Evolutionary conservation across 2,329 filamentous ascomycete genomes (phyloP), one percentile per base, ranked within the genome.

Genomic region (Triangularia verruculosa): DNA sequence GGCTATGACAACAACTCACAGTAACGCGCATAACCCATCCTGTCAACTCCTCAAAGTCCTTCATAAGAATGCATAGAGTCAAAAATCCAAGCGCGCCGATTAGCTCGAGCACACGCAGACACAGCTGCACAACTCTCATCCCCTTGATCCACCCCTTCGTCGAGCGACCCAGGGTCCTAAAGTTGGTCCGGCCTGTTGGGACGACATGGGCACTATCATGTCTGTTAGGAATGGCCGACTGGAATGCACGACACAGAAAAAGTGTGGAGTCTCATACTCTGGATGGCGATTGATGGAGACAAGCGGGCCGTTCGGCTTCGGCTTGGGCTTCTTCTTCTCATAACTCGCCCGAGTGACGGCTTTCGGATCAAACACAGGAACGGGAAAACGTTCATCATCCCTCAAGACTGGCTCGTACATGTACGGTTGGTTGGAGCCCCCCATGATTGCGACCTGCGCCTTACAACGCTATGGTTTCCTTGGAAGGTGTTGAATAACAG

Each of bases 221-320:
- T 28, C 52, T 17, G 51, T 28, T 28, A 20, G 13, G 20, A 25
- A 13, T 7, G 34, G 20, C 20, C 9, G 28, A 53, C 13, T 59
- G 65, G 61, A 63, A 61, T 63, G 34, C 9, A 24, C 25, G 28
- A n/a, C 47, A 25, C 6, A 12, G 5, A 13, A 57, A 17, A 20
- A n/a, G 27, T n/a, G 32, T 54, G 28, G 54, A 17, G 22, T 27
- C 24, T 11, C 87, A 73, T 83, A 92, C 89, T 97, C 93, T 1
- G 93, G 93, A 76, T 97, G 93, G 63, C 86, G 84, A 75, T 96
- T 95, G 81, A 97, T 90, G 64, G 89, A 85, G 67, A 97, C 78
- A 67, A 96, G 78, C 12, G 92, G 93, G 0, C 92, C 93, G 60
- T 90, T 82, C 53, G 82, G 84, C 81, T 90, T 89, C 51, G 85